Evolutionary conservation across 257 asterid species (phyloP).

Genomic region (Fraxinus pennsylvanica): DNA sequence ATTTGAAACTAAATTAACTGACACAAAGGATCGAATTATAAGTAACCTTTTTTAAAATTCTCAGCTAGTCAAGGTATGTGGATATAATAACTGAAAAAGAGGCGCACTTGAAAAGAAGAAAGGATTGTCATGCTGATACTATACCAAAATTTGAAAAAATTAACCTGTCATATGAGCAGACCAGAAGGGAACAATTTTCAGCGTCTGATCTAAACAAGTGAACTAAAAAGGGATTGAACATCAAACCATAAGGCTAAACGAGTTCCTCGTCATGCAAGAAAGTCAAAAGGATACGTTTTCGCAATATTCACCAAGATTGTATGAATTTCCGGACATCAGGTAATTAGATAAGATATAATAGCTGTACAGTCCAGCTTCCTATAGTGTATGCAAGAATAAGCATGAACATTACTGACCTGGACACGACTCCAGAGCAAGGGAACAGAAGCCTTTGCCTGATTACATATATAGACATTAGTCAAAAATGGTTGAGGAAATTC

Average conservation of each 20-base stretch:
- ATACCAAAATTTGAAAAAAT: background rate
- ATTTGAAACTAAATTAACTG: background rate
- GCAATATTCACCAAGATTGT: background rate
- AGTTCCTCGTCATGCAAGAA: background rate
- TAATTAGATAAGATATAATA: background rate
- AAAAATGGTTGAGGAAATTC: conserved; percentile 91
- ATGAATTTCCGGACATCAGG: background rate
- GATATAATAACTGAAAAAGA: background rate
- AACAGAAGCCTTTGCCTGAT: conserved; percentile 88
- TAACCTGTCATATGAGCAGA: background rate
- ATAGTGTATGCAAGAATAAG: background rate
- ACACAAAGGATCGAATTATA: background rate
- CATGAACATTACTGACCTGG: conserved; percentile 52
- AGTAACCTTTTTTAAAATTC: background rate
- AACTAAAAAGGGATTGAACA: background rate
- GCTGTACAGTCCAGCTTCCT: background rate
- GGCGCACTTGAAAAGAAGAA: background rate
- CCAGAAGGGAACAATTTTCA: background rate
- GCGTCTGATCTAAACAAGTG: background rate
- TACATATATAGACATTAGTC: conserved; percentile 77
- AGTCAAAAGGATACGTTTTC: background rate
- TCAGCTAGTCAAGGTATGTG: background rate
- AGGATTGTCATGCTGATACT: background rate
- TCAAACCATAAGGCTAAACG: background rate
- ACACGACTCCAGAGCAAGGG: conserved; percentile 99